phyloP scores from a whole-genome alignment of 306 rosid genomes.

The Quercus cerris region DNA sequence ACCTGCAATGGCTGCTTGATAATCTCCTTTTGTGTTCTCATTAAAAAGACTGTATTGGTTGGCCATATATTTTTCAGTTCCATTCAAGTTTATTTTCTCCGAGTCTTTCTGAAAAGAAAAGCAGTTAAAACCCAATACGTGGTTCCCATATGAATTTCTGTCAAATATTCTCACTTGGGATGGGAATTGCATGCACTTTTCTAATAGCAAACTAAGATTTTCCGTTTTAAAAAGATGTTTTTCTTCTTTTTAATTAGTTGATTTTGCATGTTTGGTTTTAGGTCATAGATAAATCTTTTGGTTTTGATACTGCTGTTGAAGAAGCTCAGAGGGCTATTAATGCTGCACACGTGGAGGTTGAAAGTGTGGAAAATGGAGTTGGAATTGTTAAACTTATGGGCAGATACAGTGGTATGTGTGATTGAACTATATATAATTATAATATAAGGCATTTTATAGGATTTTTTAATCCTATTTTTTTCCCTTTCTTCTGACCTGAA shows the following conservation, averaged over 20 bases:
- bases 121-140: background rate
- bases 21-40: background rate
- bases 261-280: slow-evolving; percentile 36
- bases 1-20: background rate
- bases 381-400: slow-evolving; percentile 97
- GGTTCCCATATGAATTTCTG: background rate
- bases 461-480: background rate
- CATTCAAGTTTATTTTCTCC: background rate
- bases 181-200: background rate
- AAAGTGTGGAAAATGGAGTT: slow-evolving; percentile 88
- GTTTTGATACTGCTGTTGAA: slow-evolving; percentile 96
- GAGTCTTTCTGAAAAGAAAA: background rate
- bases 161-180: background rate
- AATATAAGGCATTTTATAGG: background rate
- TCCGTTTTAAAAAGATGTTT: background rate
- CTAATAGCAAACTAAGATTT: background rate
- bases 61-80: background rate
- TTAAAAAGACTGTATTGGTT: background rate
- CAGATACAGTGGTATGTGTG: slow-evolving; percentile 74
- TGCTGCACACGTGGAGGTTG: slow-evolving; percentile 96
- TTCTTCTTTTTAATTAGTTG: background rate
- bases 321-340: slow-evolving; percentile 97
- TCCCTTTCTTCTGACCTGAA: background rate
- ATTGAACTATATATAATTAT: background rate
- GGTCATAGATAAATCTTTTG: slow-evolving; percentile 99